Conservation (phyloP, 371 early-diverging fungal species). For the Mortierella sp. region DNA sequence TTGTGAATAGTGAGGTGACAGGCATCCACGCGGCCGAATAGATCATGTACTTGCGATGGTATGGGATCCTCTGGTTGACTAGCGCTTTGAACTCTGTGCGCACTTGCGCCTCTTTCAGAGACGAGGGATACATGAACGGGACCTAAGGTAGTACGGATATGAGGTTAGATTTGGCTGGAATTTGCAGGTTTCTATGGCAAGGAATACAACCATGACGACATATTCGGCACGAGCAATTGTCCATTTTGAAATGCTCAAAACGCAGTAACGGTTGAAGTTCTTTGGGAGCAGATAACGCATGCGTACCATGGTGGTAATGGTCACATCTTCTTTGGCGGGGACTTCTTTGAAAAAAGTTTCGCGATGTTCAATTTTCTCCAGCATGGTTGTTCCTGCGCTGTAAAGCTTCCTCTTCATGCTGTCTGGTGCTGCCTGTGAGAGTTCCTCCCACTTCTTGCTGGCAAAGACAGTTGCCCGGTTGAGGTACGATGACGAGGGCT, state of each 20-base stretch:
- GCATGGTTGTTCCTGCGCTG: constrained; percentile 71
- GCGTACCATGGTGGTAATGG: constrained; percentile 61
- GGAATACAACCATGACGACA: neutral
- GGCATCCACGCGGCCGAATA: constrained; percentile 82
- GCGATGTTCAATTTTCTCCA: constrained; percentile 81
- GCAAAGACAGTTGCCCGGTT: constrained; percentile 70
- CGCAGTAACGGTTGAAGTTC: no score
- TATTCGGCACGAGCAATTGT: no score
- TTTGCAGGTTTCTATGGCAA: no score
- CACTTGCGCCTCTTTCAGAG: constrained; percentile 57
- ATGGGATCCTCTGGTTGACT: constrained; percentile 66
- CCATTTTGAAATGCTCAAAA: no score
- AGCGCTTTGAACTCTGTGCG: constrained; percentile 64
- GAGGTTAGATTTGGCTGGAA: neutral
- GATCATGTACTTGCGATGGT: constrained; percentile 80
- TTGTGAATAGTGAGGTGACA: constrained; percentile 75
- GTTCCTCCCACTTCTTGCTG: constrained; percentile 73
- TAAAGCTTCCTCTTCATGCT: constrained; percentile 75
- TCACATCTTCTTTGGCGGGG: constrained; percentile 68
- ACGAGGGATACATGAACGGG: constrained; percentile 61
- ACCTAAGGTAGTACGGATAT: constrained; percentile 50
- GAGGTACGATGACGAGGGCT: constrained; percentile 64
- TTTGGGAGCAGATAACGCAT: neutral
- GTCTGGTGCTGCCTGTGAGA: constrained; percentile 61
- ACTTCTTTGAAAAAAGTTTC: constrained; percentile 87